Evolutionary conservation across 169 alveolate genomes (phyloP), one percentile per base, ranked within the genome.

Genomic region (Cryptosporidium sp.): DNA sequence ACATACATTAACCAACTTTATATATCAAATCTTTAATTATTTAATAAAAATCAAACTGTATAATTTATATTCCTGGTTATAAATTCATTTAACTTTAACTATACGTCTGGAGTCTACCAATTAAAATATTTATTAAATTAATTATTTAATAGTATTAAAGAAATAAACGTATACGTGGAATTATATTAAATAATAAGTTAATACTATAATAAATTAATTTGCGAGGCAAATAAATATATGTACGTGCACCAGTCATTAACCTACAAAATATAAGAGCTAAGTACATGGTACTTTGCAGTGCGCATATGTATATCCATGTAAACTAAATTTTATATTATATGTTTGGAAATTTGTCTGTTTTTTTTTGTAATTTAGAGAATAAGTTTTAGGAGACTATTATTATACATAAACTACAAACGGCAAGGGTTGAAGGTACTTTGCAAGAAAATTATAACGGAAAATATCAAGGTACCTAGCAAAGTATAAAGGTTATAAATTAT

Each of bases 221-320:
- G 85, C 26, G 86, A 73, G 86, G 86, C 86, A 73, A 73, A 59
- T 73, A 73, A 71, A 55, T 73, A 73, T 73, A 73, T 73, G 86
- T 73, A 73, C 39, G 71, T 80, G 75, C 65, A 80, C 75, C 89
- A 52, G 89, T 80, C 89, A 80, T 45, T 58, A 73, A 35, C 75
- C 80, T 80, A 80, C 89, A 62, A 41, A 80, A 48, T 43, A 62
- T 5, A 62, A 80, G 89, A 80, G 89, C 89, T 80, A 62, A 80
- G 89, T 80, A 80, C 89, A 80, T 80, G 89, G 89, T 80, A 65
- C 89, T 80, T 43, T 80, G 89, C 89, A 80, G 89, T 80, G 89
- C 89, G 89, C 89, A 80, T 80, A 80, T 80, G 75, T 80, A 80
- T 80, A 80, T 80, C 89, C 89, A 80, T 80, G 89, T 80, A 80